Evolutionary conservation across 768 basidiomycete species (phyloP), one percentile per base, ranked within the genome.

Genomic region (Mycena rebaudengoi): DNA sequence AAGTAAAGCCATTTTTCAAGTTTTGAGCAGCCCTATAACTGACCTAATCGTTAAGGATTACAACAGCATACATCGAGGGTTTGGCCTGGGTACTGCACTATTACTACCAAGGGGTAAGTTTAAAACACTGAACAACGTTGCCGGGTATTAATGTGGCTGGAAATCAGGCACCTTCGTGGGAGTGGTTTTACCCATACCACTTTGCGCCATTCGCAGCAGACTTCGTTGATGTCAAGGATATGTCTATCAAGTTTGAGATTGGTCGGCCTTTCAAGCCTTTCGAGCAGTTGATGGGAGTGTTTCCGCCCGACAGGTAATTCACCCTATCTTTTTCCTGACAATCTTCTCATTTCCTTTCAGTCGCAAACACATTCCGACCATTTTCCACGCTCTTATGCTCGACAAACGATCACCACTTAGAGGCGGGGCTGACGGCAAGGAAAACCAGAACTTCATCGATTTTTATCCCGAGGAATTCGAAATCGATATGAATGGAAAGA

Each of bases 401-500:
- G 87, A 92, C 3, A 85, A 90, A 48, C 86, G 91, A 30, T 98
- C 96, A 0, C 94, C 66, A 2, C 66, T 68, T 10, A 37, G 62
- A 35, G 66, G n/a, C n/a, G n/a, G 66, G 14, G 53, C 48, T 13
- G n/a, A 48, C 23, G 40, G 20, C n/a, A 63, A 67, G 32, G 66
- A 60, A 35, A 55, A 91, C 5, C 86, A 88, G 64, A 88, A 87
- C 4, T 75, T 79, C 20, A 69, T 91, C 46, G 89, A 96, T 71
- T 82, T 92, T 46, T 98, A 98, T 75, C 98, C 97, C 0, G 80
- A 86, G 63, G 78, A 84, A 6, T 99, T 99, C 75, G 88, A 96
- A 69, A 91, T 99, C 71, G 98, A 99, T 76, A 99, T 99, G 98
- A 99, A 99, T 72, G 98, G 98, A 61, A 99, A 99, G 81, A 94